Percentiles rank a stretch among this genome's conserved stretches.
Conservation (phyloP, 2,329 filamentous ascomycete genomes). For the Aspergillus fischeri region DNA sequence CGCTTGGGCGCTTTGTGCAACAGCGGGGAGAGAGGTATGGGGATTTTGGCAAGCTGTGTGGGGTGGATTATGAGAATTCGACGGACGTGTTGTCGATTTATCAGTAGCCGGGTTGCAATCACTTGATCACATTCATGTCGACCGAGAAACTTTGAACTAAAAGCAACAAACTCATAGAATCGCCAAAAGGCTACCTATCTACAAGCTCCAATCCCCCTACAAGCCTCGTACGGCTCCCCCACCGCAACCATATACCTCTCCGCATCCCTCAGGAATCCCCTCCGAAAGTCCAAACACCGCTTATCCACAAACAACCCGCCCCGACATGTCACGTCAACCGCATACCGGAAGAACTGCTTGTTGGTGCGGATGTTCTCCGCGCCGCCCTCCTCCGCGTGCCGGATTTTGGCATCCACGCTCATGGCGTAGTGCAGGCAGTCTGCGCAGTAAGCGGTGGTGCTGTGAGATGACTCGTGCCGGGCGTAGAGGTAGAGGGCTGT, state of each 20-base stretch:
- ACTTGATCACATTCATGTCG: not conserved
- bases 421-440: not conserved
- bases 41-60: conserved; percentile 6
- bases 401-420: not conserved
- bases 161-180: too few species aligned
- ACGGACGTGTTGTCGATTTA: not conserved
- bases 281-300: not conserved
- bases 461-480: not conserved
- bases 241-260: not conserved
- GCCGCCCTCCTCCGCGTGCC: not conserved
- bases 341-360: not conserved
- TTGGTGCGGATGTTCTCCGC: not conserved
- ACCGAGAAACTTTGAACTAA: too few species aligned
- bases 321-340: not conserved
- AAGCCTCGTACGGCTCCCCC: not conserved
- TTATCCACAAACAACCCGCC: not conserved
- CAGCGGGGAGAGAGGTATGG: conserved; percentile 32
- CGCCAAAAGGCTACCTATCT: not conserved
- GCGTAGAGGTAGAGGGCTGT: not conserved
- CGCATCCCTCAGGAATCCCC: not conserved
- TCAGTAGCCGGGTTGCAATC: not conserved
- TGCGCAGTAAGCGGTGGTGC: not conserved
- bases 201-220: not conserved
- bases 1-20: conserved; percentile 43
- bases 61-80: not conserved